Evolutionary conservation across 768 basidiomycete species (phyloP).

Genomic region (Lactarius pseudohatsudake): DNA sequence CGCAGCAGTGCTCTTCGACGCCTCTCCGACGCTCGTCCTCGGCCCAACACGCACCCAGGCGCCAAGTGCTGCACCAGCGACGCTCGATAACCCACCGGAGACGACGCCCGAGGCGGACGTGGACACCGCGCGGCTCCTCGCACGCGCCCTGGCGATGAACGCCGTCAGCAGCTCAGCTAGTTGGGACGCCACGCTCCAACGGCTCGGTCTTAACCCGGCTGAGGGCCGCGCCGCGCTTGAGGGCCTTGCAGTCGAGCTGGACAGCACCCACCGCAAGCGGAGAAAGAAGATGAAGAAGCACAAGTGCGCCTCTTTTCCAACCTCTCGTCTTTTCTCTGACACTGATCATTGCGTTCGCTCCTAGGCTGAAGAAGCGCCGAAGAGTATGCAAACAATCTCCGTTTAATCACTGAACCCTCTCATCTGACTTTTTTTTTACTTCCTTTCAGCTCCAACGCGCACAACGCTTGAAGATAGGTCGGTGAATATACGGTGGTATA

Average conservation of each 20-base stretch:
- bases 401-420: background rate
- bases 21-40: conserved; percentile 15
- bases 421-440: background rate
- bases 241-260: conserved; percentile 67
- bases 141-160: conserved; percentile 67
- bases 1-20: conserved; percentile 52
- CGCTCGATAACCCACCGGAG: conserved; percentile 46
- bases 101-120: conserved; percentile 70
- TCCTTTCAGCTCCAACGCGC: conserved; percentile 23
- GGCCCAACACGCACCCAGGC: background rate
- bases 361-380: conserved; percentile 86
- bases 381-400: conserved; percentile 52
- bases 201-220: conserved; percentile 58
- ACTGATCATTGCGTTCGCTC: conserved; percentile 13
- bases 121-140: conserved; percentile 77
- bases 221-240: conserved; percentile 53
- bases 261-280: conserved; percentile 82
- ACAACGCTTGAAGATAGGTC: conserved; percentile 29
- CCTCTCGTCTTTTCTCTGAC: conserved; percentile 8
- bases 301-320: conserved; percentile 59
- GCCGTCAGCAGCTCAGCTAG: conserved; percentile 57
- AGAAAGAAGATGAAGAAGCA: conserved; percentile 97
- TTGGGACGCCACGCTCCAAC: conserved; percentile 69
- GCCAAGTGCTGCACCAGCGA: conserved; percentile 23
- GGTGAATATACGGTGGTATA: conserved; percentile 3